Evolutionary conservation across 768 basidiomycete genomes (phyloP).

Genomic region (Tephrocybe sp.): DNA sequence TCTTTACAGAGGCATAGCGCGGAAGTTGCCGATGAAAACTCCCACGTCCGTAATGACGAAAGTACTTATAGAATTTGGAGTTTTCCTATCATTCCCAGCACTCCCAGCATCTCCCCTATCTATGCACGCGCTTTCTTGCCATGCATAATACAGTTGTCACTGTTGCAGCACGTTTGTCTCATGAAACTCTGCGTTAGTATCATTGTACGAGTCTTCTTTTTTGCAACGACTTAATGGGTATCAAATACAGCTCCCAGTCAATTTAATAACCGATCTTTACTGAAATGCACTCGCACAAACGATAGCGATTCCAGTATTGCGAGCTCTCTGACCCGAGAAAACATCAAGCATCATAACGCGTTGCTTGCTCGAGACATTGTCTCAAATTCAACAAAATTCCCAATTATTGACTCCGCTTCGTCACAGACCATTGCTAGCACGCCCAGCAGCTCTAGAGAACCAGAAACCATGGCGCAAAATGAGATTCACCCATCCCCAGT

Average conservation of each 20-base stretch:
- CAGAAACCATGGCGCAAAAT: constrained; percentile 15
- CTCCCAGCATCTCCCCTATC: background rate
- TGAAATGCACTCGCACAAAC: constrained; percentile 2
- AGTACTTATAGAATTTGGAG: constrained; percentile 8
- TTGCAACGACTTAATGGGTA: background rate
- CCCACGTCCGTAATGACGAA: constrained; percentile 15
- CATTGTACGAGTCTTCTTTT: background rate
- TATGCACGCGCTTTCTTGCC: background rate
- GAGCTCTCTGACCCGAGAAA: constrained; percentile 15
- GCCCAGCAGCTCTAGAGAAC: constrained; percentile 19
- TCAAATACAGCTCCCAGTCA: background rate
- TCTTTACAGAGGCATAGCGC: constrained; percentile 15
- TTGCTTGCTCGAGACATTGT: constrained; percentile 5
- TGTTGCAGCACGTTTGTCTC: background rate
- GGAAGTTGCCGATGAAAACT: constrained; percentile 4
- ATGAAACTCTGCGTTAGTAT: constrained; percentile 6
- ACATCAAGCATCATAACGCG: constrained; percentile 12
- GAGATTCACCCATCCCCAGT: constrained; percentile 5
- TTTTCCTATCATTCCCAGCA: background rate
- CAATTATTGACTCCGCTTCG: constrained; percentile 2
- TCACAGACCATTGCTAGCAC: constrained; percentile 12
- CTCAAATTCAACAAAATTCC: constrained; percentile 3
- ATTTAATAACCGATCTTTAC: background rate
- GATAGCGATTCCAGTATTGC: constrained; percentile 5
- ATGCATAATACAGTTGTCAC: background rate